These are phyloP conservation scores for Piloderma croceum DNA, from an alignment of 768 basidiomycete species.

Conservation along the genomic window DNA sequence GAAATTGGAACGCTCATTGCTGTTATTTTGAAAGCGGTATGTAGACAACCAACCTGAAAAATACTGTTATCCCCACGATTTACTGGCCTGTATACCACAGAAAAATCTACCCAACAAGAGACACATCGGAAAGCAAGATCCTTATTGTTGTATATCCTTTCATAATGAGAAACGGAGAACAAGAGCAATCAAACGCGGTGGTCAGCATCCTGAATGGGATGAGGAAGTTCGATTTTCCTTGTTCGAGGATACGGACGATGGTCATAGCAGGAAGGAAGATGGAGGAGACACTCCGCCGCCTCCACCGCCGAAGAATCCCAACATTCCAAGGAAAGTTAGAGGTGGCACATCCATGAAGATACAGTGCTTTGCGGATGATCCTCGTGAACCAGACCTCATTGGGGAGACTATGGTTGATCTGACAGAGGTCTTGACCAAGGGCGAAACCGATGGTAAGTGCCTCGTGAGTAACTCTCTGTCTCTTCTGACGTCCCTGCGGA, in stretches of 20 bases:
- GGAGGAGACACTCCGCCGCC: slow-evolving; percentile 54
- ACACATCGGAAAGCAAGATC: slow-evolving; percentile 95
- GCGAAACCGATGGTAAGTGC: slow-evolving; percentile 88
- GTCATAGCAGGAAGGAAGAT: slow-evolving; percentile 37
- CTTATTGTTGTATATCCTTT: slow-evolving; percentile 78
- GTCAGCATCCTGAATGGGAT: slow-evolving; percentile 99
- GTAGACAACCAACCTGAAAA: slow-evolving; percentile 25
- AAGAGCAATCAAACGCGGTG: slow-evolving; percentile 91
- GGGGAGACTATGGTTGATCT: slow-evolving; percentile 88
- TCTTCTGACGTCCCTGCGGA: background rate
- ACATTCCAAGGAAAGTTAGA: slow-evolving; percentile 47
- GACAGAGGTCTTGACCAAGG: slow-evolving; percentile 85
- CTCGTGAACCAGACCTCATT: slow-evolving; percentile 91
- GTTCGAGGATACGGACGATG: slow-evolving; percentile 64
- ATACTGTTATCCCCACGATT: slow-evolving; percentile 18
- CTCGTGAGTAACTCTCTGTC: background rate
- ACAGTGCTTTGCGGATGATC: slow-evolving; percentile 91
- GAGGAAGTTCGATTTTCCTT: slow-evolving; percentile 93
- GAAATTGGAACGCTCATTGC: slow-evolving; percentile 92
- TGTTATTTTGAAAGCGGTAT: slow-evolving; percentile 89
- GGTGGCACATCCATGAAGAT: slow-evolving; percentile 74
- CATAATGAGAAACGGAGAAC: slow-evolving; percentile 84
- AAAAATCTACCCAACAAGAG: slow-evolving; percentile 87
- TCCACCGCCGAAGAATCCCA: slow-evolving; percentile 55
- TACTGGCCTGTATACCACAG: slow-evolving; percentile 31